Percentiles rank a stretch among this genome's conserved stretches.
Evolutionary conservation across 2,329 filamentous ascomycete species (phyloP).

Genomic region (Pseudogymnoascus sp.): DNA sequence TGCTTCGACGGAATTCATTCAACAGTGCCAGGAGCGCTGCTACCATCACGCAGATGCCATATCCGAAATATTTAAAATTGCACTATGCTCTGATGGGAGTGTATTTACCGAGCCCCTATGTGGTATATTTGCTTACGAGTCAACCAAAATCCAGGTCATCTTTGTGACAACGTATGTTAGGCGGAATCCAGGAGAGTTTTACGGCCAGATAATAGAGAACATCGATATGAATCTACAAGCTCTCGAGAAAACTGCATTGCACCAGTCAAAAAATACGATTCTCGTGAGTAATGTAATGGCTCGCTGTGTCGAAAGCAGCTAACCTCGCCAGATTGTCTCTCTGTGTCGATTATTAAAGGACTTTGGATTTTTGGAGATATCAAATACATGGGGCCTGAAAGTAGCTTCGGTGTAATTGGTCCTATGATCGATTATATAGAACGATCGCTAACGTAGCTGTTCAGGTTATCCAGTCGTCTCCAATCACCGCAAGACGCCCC

Average conservation of each 20-base stretch:
- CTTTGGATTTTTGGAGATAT: neutral
- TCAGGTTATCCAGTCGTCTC: neutral
- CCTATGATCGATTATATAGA: neutral
- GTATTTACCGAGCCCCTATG: slow-evolving; percentile 22
- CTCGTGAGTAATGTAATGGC: neutral
- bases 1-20: slow-evolving; percentile 17
- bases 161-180: slow-evolving; percentile 20
- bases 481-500: neutral
- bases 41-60: slow-evolving; percentile 20
- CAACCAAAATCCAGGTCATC: slow-evolving; percentile 24
- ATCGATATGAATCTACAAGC: slow-evolving; percentile 16
- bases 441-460: neutral
- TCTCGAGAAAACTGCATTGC: slow-evolving; percentile 8
- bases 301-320: slow-evolving; percentile 6
- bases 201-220: slow-evolving; percentile 17
- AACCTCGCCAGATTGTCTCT: neutral
- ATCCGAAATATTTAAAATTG: slow-evolving; percentile 16
- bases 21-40: slow-evolving; percentile 19
- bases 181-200: slow-evolving; percentile 15
- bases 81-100: neutral
- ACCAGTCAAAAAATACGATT: neutral
- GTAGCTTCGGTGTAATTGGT: neutral
- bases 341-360: neutral
- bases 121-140: slow-evolving; percentile 20
- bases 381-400: neutral